Percentiles rank a stretch among this genome's conserved stretches.
Evolutionary conservation across 352 stramenopile genomes (phyloP).

Genomic region (Globisporangium alternatum): DNA sequence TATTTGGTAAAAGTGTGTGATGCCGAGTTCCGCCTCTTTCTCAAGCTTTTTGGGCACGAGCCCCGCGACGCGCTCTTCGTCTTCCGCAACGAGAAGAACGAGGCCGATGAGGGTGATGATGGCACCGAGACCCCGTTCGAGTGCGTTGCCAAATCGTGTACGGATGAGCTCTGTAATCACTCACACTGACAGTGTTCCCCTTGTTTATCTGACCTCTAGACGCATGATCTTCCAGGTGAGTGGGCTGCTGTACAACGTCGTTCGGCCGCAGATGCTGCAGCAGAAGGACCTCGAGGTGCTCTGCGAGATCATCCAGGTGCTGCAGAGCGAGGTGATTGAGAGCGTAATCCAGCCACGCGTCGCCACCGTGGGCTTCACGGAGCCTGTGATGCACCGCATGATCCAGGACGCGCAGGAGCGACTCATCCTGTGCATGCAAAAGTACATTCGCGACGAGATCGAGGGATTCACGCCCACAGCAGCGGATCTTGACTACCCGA

Average conservation of each 20-base stretch:
- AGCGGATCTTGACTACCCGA: conserved; percentile 67
- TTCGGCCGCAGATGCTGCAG: conserved; percentile 61
- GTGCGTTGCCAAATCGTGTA: conserved; percentile 28
- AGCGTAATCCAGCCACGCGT: conserved; percentile 54
- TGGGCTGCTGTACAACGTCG: conserved; percentile 64
- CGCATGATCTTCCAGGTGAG: conserved; percentile 78
- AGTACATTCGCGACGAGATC: conserved; percentile 83
- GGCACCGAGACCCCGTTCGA: conserved; percentile 62
- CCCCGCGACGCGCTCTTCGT: conserved; percentile 55
- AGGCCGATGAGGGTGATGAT: conserved; percentile 34
- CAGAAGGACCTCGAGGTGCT: conserved; percentile 77
- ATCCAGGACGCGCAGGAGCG: conserved; percentile 82
- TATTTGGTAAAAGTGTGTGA: conserved; percentile 73
- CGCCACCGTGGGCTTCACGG: conserved; percentile 46
- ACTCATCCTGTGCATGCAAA: conserved; percentile 81
- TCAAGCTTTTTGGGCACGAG: conserved; percentile 64
- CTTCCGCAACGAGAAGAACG: conserved; percentile 32
- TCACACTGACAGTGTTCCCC: neutral
- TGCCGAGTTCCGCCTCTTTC: conserved; percentile 69
- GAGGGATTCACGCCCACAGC: conserved; percentile 60
- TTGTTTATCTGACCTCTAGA: conserved; percentile 21
- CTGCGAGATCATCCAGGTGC: conserved; percentile 77
- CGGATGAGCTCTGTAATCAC: neutral
- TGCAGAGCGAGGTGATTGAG: conserved; percentile 78
- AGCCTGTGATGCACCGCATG: conserved; percentile 82